Evolutionary conservation across 2,329 filamentous ascomycete species (phyloP), one percentile per base, ranked within the genome.

Genomic region (Botrytis fragariae): DNA sequence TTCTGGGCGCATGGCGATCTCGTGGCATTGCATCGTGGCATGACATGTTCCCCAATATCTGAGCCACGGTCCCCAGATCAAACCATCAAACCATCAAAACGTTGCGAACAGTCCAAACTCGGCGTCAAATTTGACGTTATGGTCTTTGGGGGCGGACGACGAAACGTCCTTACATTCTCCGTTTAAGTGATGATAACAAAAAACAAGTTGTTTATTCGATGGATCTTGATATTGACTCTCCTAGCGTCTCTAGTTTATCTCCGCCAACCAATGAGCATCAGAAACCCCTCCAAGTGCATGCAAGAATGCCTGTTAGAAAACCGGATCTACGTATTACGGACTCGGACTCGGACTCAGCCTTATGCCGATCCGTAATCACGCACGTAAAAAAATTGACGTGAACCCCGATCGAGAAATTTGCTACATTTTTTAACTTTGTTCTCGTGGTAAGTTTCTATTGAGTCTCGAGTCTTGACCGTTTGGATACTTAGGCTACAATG

Each of bases 271-370:
- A 68, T 57, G 25, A 68, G 20, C 65, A 57, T 57, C 10, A 8
- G n/a, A 29, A 22, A 32, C 29, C 35, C 25, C 20, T 42, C 32
- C 35, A n/a, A 3, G 22, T n/a, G 25, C 18, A 9, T 39, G 25
- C 4, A 16, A 68, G 16, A 39, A 44, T 45, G 62, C 39, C 9
- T 32, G 18, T 64, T 64, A n/a, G 16, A 63, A 65, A 54, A 54
- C 14, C 25, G n/a, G n/a, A 48, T 65, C 63, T 48, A 16, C 42
- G 22, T 65, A 48, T 25, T 29, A 45, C 20, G 60, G 70, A 61
- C 51, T 51, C 44, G 18, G 51, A 32, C 51, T 57, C 54, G 71
- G 71, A 69, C 35, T 61, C 54, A 72, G 54, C 63, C 71, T 69
- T 72, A 64, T 42, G 18, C 71, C 63, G 63, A 69, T 61, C 63